Conservation (phyloP, 768 basidiomycete species). For the Terana coerulea region DNA sequence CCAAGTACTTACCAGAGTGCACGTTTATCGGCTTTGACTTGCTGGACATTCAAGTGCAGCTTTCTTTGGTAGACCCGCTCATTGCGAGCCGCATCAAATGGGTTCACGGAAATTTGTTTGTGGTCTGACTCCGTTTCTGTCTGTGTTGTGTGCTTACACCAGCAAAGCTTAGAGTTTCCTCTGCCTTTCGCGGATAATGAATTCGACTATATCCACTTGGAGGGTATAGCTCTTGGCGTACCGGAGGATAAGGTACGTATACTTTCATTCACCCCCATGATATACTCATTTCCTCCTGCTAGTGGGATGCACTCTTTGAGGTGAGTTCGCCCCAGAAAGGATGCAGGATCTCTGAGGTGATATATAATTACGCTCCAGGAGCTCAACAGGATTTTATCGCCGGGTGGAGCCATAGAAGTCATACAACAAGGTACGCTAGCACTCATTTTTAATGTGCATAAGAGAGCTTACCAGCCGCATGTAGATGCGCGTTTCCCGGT, state of each 20-base stretch:
- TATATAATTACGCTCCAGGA: too few species aligned
- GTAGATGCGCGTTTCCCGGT: conserved; percentile 67
- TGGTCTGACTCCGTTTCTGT: not conserved
- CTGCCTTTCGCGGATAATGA: conserved; percentile 76
- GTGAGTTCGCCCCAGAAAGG: conserved; percentile 31
- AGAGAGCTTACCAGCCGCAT: not conserved
- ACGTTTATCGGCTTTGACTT: conserved; percentile 74
- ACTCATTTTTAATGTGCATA: not conserved
- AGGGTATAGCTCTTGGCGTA: conserved; percentile 35
- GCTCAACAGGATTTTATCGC: conserved; percentile 60
- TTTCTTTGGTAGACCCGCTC: conserved; percentile 42
- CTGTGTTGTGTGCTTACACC: not conserved
- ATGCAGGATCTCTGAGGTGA: not conserved
- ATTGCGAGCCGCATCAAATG: conserved; percentile 57
- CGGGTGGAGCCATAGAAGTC: conserved; percentile 67
- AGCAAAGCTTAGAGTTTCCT: conserved; percentile 57
- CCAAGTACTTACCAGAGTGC: conserved; percentile 60
- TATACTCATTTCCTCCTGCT: not conserved
- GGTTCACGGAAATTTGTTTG: conserved; percentile 73
- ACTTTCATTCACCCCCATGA: not conserved
- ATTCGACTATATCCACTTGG: conserved; percentile 70
- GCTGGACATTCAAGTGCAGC: conserved; percentile 63
- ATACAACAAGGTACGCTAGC: conserved; percentile 58
- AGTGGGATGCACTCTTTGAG: conserved; percentile 68
- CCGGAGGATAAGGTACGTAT: conserved; percentile 61